A percentile compares a stretch with the other conserved stretches of the same genome.
These are phyloP conservation scores for Sugiyamaella americana DNA, from an alignment of 805 yeast genomes.

Conservation along the genomic window DNA sequence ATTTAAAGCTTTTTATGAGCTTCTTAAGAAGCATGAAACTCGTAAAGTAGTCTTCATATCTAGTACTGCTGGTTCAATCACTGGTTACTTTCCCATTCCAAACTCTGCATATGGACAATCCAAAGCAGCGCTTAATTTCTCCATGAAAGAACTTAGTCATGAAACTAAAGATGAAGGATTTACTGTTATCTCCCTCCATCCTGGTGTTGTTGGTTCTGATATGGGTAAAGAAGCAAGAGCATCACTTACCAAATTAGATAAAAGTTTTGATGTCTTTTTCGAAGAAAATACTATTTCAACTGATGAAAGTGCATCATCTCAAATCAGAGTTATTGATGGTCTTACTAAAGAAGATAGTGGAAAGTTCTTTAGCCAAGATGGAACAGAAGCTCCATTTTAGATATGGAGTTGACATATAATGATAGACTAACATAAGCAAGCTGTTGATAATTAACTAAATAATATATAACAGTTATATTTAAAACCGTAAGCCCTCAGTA, in stretches of 20 bases:
- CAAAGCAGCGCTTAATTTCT: slow-evolving; percentile 34
- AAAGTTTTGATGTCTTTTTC: not conserved
- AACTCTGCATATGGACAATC: slow-evolving; percentile 33
- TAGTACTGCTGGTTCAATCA: slow-evolving; percentile 26
- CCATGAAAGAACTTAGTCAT: slow-evolving; percentile 24
- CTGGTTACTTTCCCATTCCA: slow-evolving; percentile 4
- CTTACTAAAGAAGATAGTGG: not conserved
- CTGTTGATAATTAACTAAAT: too few relatives aligned
- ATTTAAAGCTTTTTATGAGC: slow-evolving; percentile 22
- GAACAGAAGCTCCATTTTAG: slow-evolving; percentile 2
- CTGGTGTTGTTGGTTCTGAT: slow-evolving; percentile 27
- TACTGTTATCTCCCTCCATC: slow-evolving; percentile 34
- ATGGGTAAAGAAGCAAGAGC: not conserved
- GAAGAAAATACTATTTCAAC: not conserved
- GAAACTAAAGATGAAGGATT: slow-evolving; percentile 29
- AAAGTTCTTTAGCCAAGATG: slow-evolving; percentile 1
- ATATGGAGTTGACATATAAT: too few relatives aligned
- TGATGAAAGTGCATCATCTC: not conserved
- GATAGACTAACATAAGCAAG: too few relatives aligned
- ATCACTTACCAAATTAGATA: not conserved
- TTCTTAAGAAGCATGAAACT: slow-evolving; percentile 20
- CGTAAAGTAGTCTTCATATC: slow-evolving; percentile 30
- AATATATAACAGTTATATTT: too few relatives aligned
- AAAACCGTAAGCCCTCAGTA: too few relatives aligned
- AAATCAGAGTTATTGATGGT: slow-evolving; percentile 1